These are phyloP conservation scores for Trichoderma sp. DNA, from an alignment of 2,329 filamentous ascomycete species.

Conservation along the genomic window DNA sequence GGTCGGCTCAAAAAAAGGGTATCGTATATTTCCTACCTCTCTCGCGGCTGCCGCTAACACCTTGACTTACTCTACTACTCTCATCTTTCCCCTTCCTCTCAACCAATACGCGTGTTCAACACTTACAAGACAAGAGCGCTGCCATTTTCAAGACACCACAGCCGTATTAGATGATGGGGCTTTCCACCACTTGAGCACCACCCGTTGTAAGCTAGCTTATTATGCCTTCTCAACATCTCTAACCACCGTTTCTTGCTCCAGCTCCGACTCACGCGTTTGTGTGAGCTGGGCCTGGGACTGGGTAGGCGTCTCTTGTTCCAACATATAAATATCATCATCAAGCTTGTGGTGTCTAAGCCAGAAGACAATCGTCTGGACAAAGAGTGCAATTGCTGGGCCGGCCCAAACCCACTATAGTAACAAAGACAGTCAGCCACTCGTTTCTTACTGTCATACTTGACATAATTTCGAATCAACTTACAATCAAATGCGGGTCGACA, in stretches of 20 bases:
- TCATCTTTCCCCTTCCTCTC: not conserved
- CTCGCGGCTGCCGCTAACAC: not conserved
- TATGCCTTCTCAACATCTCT: slow-evolving; percentile 11
- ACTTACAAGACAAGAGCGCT: not conserved
- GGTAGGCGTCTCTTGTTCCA: slow-evolving; percentile 19
- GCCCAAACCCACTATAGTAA: slow-evolving; percentile 29
- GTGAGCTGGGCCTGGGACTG: slow-evolving; percentile 8
- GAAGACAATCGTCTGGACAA: slow-evolving; percentile 27
- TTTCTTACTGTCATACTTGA: not conserved
- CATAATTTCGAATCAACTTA: not conserved
- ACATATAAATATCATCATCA: slow-evolving; percentile 25
- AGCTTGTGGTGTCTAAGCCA: slow-evolving; percentile 28
- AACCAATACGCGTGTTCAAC: not conserved
- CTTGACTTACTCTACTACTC: not conserved
- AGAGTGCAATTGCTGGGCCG: slow-evolving; percentile 28
- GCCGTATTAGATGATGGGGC: not conserved
- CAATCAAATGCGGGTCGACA: slow-evolving; percentile 19
- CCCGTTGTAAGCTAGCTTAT: not conserved
- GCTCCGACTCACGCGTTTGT: not conserved
- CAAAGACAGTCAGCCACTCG: slow-evolving; percentile 3
- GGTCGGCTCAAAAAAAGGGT: not conserved
- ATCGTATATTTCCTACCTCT: not conserved
- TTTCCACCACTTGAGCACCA: not conserved
- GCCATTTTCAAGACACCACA: not conserved
- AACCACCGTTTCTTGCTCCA: not conserved